Percentiles rank a stretch among this genome's conserved stretches.
Conservation (phyloP, 2,329 filamentous ascomycete species). For the Penicillium sp. region DNA sequence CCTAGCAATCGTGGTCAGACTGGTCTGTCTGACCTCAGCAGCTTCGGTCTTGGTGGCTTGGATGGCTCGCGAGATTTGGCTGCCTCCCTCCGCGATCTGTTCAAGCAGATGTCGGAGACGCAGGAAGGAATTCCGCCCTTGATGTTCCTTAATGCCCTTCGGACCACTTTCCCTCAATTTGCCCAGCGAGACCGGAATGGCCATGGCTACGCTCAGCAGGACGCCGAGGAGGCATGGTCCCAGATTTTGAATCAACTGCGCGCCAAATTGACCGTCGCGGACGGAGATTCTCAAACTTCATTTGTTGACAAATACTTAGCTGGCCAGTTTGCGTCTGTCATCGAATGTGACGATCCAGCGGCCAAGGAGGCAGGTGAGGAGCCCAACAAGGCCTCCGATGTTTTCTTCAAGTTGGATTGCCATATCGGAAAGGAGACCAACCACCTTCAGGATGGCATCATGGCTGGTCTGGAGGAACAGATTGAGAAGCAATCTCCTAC, state of each 20-base stretch:
- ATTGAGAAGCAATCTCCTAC: slow-evolving; percentile 83
- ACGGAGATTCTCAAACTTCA: slow-evolving; percentile 50
- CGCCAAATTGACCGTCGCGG: slow-evolving; percentile 69
- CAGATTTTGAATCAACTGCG: slow-evolving; percentile 84
- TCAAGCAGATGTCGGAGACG: slow-evolving; percentile 84
- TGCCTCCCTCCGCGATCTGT: slow-evolving; percentile 73
- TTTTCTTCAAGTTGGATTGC: slow-evolving; percentile 91
- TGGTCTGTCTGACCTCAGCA: slow-evolving; percentile 47
- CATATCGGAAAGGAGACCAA: slow-evolving; percentile 87
- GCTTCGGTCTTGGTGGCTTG: slow-evolving; percentile 58
- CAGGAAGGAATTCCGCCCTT: slow-evolving; percentile 82
- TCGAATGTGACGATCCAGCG: slow-evolving; percentile 78
- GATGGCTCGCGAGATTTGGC: slow-evolving; percentile 68
- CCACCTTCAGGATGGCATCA: slow-evolving; percentile 83
- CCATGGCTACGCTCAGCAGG: slow-evolving; percentile 89
- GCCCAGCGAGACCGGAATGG: slow-evolving; percentile 81
- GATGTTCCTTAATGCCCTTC: slow-evolving; percentile 76
- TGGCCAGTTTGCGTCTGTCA: slow-evolving; percentile 72
- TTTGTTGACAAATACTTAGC: slow-evolving; percentile 91
- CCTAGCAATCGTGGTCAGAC: slow-evolving; percentile 35
- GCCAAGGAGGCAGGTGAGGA: slow-evolving; percentile 74
- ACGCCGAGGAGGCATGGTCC: slow-evolving; percentile 97
- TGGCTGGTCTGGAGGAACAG: slow-evolving; percentile 77
- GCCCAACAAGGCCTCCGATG: slow-evolving; percentile 64
- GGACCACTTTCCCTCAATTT: slow-evolving; percentile 83